Evolutionary conservation across 371 early-diverging fungal species (phyloP).

Genomic region (Aphelidium insulamus): DNA sequence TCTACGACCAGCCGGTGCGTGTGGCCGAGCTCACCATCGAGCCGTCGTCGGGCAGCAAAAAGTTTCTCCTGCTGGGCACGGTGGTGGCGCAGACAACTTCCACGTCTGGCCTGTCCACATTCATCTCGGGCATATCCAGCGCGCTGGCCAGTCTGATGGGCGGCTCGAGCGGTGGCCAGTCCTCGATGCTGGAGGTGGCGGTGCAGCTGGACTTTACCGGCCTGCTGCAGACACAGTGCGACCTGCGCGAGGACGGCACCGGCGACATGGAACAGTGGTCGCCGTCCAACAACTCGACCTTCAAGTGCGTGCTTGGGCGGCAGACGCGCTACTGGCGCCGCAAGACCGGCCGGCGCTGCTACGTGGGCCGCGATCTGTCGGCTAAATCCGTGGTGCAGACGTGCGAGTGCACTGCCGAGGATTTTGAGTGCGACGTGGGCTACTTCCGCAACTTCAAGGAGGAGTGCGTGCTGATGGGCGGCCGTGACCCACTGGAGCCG

Average conservation of each 20-base stretch:
- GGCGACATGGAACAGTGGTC: slow-evolving; percentile 60
- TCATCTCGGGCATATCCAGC: too few species aligned
- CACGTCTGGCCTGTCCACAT: too few species aligned
- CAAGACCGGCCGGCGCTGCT: slow-evolving; percentile 46
- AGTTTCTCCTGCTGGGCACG: too few species aligned
- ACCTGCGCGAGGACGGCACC: slow-evolving; percentile 19
- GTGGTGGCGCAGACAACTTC: too few species aligned
- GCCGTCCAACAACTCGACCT: slow-evolving; percentile 14
- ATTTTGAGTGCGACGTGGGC: slow-evolving; percentile 35
- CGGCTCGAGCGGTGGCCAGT: too few species aligned
- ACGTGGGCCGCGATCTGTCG: slow-evolving; percentile 38
- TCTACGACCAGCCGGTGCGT: slow-evolving; percentile 17
- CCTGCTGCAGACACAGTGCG: slow-evolving; percentile 21
- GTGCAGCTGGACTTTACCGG: slow-evolving; percentile 18
- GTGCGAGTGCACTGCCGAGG: slow-evolving; percentile 10
- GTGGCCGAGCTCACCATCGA: slow-evolving; percentile 29
- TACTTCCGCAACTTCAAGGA: slow-evolving; percentile 36
- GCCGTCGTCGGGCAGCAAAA: slow-evolving; percentile 24
- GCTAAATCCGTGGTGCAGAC: neutral
- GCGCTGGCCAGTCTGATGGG: too few species aligned
- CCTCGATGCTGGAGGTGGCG: too few species aligned
- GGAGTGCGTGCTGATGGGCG: slow-evolving; percentile 32
- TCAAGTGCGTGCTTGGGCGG: slow-evolving; percentile 22
- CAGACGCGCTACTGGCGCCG: slow-evolving; percentile 51
- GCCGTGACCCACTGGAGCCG: slow-evolving; percentile 42